A percentile compares a stretch with the other conserved stretches of the same genome.
phyloP scores from a whole-genome alignment of 139 green algal species.

The Yamagishiella unicocca region DNA sequence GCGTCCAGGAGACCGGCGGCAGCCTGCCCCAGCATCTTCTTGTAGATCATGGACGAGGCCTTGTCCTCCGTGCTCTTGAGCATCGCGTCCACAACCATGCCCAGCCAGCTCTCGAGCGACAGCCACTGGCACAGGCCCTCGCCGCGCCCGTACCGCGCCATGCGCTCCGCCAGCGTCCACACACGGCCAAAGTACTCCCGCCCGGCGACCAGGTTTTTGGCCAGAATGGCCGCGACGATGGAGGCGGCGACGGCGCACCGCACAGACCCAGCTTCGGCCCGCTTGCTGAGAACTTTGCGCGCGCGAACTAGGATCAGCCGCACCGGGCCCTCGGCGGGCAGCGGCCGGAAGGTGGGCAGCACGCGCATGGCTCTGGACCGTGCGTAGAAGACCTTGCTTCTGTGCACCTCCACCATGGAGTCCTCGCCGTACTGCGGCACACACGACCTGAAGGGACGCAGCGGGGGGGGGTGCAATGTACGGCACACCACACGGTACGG shows the following conservation, averaged over 20 bases:
- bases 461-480: no score
- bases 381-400: conserved; percentile 21
- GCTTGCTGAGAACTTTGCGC: neutral
- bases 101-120: conserved; percentile 29
- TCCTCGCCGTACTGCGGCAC: conserved; percentile 27
- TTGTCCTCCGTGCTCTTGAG: conserved; percentile 9
- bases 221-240: neutral
- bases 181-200: conserved; percentile 43
- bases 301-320: neutral
- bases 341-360: conserved; percentile 23
- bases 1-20: conserved; percentile 16
- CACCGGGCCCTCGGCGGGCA: conserved; percentile 3
- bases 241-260: neutral
- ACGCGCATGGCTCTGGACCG: neutral
- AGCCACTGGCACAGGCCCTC: conserved; percentile 29
- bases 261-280: neutral
- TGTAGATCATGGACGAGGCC: conserved; percentile 1
- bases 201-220: conserved; percentile 5
- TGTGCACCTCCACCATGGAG: conserved; percentile 35
- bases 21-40: conserved; percentile 17
- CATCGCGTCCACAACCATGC: conserved; percentile 38
- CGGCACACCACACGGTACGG: no score
- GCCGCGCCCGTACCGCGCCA: conserved; percentile 12
- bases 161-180: conserved; percentile 43
- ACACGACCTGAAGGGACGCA: conserved; percentile 28